Conservation (phyloP, 2,329 filamentous ascomycete genomes). For the Neopestalotiopsis sp. region DNA sequence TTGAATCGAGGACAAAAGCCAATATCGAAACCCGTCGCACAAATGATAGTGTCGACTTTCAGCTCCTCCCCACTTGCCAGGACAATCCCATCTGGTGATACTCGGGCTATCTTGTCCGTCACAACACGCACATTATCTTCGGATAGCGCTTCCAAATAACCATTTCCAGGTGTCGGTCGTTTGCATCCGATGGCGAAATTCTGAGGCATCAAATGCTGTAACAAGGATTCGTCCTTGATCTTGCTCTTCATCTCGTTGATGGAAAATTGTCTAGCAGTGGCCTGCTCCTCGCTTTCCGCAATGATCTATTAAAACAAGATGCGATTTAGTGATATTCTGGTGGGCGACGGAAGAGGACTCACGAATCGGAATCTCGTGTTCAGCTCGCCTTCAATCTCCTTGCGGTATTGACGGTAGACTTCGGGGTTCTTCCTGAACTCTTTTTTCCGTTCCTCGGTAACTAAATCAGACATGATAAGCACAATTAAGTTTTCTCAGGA, state of each 20-base stretch:
- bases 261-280: slow-evolving; percentile 49
- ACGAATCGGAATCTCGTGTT: neutral
- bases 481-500: neutral
- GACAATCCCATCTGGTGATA: neutral
- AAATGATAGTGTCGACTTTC: slow-evolving; percentile 12
- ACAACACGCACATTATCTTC: neutral
- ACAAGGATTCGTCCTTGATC: neutral
- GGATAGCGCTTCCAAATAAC: neutral
- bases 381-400: neutral
- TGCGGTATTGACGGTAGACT: neutral
- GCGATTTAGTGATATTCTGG: neutral
- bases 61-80: neutral
- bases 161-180: slow-evolving; percentile 8
- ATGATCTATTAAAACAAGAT: neutral
- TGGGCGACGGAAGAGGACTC: neutral
- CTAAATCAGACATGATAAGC: neutral
- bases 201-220: neutral
- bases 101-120: neutral
- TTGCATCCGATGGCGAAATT: slow-evolving; percentile 4
- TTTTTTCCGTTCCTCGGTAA: neutral
- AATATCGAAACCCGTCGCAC: slow-evolving; percentile 10
- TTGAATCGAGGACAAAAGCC: slow-evolving; percentile 25
- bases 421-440: neutral
- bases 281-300: slow-evolving; percentile 8
- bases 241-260: slow-evolving; percentile 48